Base-by-base conservation (phyloP, 352 stramenopile genomes). In the Chrysophaeum taylorii region DNA sequence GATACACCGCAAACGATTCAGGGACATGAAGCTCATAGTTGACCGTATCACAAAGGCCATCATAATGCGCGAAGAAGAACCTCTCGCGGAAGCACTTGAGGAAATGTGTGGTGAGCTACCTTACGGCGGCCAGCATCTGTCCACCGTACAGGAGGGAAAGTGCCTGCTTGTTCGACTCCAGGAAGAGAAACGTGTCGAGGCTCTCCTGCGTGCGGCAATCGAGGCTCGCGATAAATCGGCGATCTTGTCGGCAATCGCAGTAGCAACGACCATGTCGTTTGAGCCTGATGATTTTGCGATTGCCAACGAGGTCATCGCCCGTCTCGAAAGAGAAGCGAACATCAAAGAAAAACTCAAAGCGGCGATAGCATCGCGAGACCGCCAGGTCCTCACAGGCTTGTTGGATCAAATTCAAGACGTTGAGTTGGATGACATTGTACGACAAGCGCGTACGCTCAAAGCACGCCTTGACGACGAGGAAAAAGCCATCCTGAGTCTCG, bases 121-220 rank as follows among this genome's bases (percentile, higher is more conserved):
- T 33, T 81, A 78, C 53, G 70, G 78, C 50, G 81, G 81, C 31
- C 66, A 68, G 14, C 81, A 86, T 64, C 48, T 86, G 15, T 48
- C 64, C 2, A 33, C 76, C 35, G 69, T 86, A 0, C 69, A 83
- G 36, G 76, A 86, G 41, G 81, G 80, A 0, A 71, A 78, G 48
- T 52, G 70, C 23, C 37, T 85, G 41, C 64, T 81, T 50, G 69
- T 75, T 31, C 53, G 76, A 27, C 63, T 85, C 23, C 61, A 76
- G 43, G 76, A 83, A 69, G 79, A 85, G 69, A 43, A 64, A 14
- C 45, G 75, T 48, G 75, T 81, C 9, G 45, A 31, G 16, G 14
- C 23, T 1, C 57, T 82, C 0, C 42, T 80, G n/a, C 35, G 48
- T 36, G 71, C 67, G n/a, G 77, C 77, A 36, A 82, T 82, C 9